Evolutionary conservation across 495 filamentous ascomycete genomes (phyloP), one percentile per base, ranked within the genome.

Genomic region (Tirmania nivea): DNA sequence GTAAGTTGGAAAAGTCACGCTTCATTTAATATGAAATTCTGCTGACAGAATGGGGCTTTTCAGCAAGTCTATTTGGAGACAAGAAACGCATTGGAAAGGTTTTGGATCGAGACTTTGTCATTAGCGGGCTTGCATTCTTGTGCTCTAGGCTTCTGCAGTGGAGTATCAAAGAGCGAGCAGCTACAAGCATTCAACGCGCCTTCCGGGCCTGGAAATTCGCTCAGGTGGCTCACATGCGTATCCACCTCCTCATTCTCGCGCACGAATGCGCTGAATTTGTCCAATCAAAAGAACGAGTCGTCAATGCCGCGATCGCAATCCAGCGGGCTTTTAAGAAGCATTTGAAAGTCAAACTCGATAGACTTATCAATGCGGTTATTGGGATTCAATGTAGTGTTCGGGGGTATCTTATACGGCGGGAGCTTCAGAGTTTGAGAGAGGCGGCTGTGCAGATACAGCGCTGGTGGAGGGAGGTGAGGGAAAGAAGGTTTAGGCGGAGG

Each of bases 141-240:
- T 78, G 75, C 48, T 80, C 77, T 5, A 71, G 79, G 36, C 63
- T 83, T 4, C 70, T 82, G 12, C 69, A 71, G 1, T 68, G 73
- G 25, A 72, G 73, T 8, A 68, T 62, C 21, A 59, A 56, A n/a
- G 62, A 65, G 42, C 56, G 62, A 21, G 74, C 74, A 3, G 72
- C 72, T 7, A 69, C 60, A 14, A 55, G 68, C 6, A 63, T 77
- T 19, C 71, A 76, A 51, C 59, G 61, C 19, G 65, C 64, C 37
- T 73, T 70, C 66, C 68, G 72, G 51, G 58, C 56, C n/a, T 60
- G 59, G 35, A 52, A 65, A 12, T 57, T 62, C 45, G 60, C 57
- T 4, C 63, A 63, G 17, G 56, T 62, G 47, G 31, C 60, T 0
- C 54, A 62, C 14, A 69, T 65, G 42, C 71, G 70, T 34, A 60